These are phyloP conservation scores for Vigna mungo DNA, from an alignment of 306 rosid genomes.

Conservation along the genomic window DNA sequence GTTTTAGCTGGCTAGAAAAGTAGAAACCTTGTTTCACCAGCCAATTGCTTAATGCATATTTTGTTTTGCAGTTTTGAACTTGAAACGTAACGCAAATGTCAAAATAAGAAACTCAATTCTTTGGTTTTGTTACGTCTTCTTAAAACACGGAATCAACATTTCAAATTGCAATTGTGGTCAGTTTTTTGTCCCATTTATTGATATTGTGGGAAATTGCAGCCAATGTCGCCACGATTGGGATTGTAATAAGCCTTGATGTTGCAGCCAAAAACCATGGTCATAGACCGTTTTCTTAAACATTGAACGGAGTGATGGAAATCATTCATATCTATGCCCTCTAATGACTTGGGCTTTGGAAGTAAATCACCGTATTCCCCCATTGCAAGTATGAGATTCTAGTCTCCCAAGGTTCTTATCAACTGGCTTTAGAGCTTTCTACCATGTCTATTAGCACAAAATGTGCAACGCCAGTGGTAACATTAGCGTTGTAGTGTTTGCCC, in stretches of 20 bases:
- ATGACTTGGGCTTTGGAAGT: slow-evolving; percentile 15
- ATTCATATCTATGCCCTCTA: slow-evolving; percentile 8
- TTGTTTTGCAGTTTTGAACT: slow-evolving; percentile 24
- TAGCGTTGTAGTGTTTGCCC: too few species aligned
- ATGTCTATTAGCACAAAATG: neutral
- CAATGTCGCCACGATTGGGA: neutral
- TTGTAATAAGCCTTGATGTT: neutral
- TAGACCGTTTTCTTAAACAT: neutral
- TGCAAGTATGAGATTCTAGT: neutral
- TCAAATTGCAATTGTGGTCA: neutral
- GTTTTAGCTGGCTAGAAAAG: slow-evolving; percentile 11
- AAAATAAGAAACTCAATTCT: slow-evolving; percentile 5
- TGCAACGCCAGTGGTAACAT: neutral
- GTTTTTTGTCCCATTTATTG: neutral
- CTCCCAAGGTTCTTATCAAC: neutral
- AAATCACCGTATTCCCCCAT: neutral
- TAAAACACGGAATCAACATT: slow-evolving; percentile 19
- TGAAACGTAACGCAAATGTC: slow-evolving; percentile 9
- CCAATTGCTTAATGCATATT: slow-evolving; percentile 6
- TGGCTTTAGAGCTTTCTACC: neutral
- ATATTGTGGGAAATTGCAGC: neutral
- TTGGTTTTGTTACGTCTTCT: slow-evolving; percentile 19
- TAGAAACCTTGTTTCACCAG: slow-evolving; percentile 12
- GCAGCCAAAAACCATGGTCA: neutral
- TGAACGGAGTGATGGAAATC: neutral